Evolutionary conservation across 139 green algal species (phyloP).

Genomic region (Trebouxia sp.): DNA sequence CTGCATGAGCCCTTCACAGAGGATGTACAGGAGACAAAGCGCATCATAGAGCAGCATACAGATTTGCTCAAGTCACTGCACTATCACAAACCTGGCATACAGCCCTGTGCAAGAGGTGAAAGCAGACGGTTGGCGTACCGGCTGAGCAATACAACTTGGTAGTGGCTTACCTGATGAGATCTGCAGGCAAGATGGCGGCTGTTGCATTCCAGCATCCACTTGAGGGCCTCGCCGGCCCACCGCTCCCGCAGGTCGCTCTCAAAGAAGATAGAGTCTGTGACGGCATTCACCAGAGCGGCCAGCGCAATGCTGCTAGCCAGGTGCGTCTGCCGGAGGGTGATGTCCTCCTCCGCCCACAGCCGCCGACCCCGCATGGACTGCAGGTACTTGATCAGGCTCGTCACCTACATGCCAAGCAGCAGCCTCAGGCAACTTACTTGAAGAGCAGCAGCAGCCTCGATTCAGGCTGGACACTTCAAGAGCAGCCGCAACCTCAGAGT

Average conservation of each 20-base stretch:
- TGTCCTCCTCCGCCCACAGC: slow-evolving; percentile 79
- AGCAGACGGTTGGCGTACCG: background rate
- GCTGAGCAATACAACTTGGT: background rate
- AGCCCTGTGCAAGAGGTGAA: background rate
- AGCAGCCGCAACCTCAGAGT: too few species aligned
- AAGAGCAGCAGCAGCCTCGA: too few species aligned
- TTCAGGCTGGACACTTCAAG: too few species aligned
- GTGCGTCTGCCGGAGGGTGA: slow-evolving; percentile 35
- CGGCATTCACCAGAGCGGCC: slow-evolving; percentile 42
- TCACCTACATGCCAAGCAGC: slow-evolving; percentile 53
- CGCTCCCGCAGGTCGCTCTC: slow-evolving; percentile 61
- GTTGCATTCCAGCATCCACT: slow-evolving; percentile 73
- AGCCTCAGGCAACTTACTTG: too few species aligned
- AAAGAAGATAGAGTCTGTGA: slow-evolving; percentile 50
- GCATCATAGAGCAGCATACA: background rate
- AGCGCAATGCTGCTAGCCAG: slow-evolving; percentile 36
- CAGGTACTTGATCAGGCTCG: slow-evolving; percentile 73
- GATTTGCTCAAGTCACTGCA: background rate
- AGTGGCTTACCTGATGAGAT: slow-evolving; percentile 68
- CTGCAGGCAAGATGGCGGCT: slow-evolving; percentile 68
- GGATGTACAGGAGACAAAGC: background rate
- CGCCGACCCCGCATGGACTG: slow-evolving; percentile 72
- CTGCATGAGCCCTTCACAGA: background rate
- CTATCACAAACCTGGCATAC: background rate
- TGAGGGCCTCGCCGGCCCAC: slow-evolving; percentile 80